phyloP scores from a whole-genome alignment of 2,329 filamentous ascomycete species.

The Fragosphaeria purpurea region DNA sequence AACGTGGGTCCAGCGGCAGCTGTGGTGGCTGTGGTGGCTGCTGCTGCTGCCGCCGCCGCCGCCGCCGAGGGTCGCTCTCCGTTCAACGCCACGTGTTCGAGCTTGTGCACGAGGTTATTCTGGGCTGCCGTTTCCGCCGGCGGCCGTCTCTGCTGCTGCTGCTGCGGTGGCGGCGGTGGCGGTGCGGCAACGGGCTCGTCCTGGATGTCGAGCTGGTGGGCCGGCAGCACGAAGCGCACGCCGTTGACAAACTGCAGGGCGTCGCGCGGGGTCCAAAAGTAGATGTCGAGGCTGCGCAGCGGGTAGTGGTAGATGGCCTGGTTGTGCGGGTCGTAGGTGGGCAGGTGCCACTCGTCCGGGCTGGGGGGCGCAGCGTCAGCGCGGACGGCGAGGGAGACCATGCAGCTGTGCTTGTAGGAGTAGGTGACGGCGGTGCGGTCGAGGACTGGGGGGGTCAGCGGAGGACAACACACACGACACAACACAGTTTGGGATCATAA shows the following conservation, averaged over 20 bases:
- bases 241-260: slow-evolving; percentile 61
- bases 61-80: slow-evolving; percentile 35
- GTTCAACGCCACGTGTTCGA: slow-evolving; percentile 62
- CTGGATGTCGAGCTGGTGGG: slow-evolving; percentile 49
- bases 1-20: slow-evolving; percentile 29
- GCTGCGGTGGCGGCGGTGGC: slow-evolving; percentile 14
- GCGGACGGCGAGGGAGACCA: slow-evolving; percentile 58
- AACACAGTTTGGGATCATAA: no score
- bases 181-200: slow-evolving; percentile 50
- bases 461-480: no score
- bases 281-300: slow-evolving; percentile 65
- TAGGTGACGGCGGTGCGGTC: slow-evolving; percentile 57
- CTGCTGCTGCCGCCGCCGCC: slow-evolving; percentile 11
- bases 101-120: slow-evolving; percentile 53
- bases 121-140: neutral
- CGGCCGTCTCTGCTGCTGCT: slow-evolving; percentile 21
- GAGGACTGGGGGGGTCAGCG: slow-evolving; percentile 38
- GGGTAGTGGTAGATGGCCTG: slow-evolving; percentile 72
- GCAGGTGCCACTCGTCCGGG: slow-evolving; percentile 62
- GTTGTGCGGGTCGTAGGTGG: slow-evolving; percentile 60
- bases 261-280: slow-evolving; percentile 69
- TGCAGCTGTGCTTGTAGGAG: slow-evolving; percentile 63
- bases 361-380: slow-evolving; percentile 26
- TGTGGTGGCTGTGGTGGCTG: slow-evolving; percentile 30
- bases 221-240: slow-evolving; percentile 53